These are phyloP conservation scores for Grosmannia clavigera DNA, from an alignment of 2,329 filamentous ascomycete species.

Conservation along the genomic window DNA sequence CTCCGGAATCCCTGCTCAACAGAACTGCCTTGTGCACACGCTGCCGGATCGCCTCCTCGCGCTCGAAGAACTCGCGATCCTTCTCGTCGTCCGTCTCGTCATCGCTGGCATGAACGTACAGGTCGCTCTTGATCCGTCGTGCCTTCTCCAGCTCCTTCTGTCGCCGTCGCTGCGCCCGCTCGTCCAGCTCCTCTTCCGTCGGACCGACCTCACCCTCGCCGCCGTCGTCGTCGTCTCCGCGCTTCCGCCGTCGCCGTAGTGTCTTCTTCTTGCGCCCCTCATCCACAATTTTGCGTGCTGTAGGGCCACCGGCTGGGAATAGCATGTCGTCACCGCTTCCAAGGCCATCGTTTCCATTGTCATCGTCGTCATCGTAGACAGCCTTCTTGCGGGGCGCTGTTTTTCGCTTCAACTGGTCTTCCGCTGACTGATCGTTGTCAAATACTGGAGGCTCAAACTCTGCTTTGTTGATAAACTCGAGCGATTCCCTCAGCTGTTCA, in stretches of 20 bases:
- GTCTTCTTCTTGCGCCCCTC: slow-evolving; percentile 37
- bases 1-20: background rate
- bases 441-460: slow-evolving; percentile 69
- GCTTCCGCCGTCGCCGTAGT: slow-evolving; percentile 38
- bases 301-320: slow-evolving; percentile 59
- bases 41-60: slow-evolving; percentile 54
- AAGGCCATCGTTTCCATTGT: slow-evolving; percentile 23
- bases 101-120: slow-evolving; percentile 73
- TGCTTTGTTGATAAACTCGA: slow-evolving; percentile 63
- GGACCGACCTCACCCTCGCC: slow-evolving; percentile 31
- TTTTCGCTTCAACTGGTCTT: slow-evolving; percentile 69
- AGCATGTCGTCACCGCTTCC: slow-evolving; percentile 40
- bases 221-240: slow-evolving; percentile 28
- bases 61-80: slow-evolving; percentile 59
- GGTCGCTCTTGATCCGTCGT: slow-evolving; percentile 68
- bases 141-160: slow-evolving; percentile 65
- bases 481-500: slow-evolving; percentile 51
- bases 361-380: slow-evolving; percentile 20
- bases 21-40: slow-evolving; percentile 29
- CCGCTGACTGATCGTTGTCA: slow-evolving; percentile 61
- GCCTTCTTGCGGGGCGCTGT: slow-evolving; percentile 31
- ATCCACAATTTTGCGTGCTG: slow-evolving; percentile 39
- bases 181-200: slow-evolving; percentile 49
- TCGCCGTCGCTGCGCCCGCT: slow-evolving; percentile 47
- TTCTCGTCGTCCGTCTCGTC: slow-evolving; percentile 79